Evolutionary conservation across 83 land plant species (phyloP).

Genomic region (Diphasiastrum complanatum): DNA sequence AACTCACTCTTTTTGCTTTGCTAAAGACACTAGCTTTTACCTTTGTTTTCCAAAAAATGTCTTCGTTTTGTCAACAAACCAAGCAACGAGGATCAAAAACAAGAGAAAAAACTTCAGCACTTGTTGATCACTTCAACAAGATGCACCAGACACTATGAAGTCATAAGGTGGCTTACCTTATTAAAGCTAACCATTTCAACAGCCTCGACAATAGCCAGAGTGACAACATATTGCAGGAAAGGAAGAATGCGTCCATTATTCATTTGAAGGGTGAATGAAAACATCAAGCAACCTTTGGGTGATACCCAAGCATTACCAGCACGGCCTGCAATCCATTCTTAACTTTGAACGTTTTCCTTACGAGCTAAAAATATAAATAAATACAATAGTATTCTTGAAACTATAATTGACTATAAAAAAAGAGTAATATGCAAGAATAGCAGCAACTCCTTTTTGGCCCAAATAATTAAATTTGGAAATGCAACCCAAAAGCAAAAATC

Average conservation of each 20-base stretch:
- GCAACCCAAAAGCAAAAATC: neutral
- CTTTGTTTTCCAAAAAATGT: neutral
- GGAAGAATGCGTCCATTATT: conserved; percentile 77
- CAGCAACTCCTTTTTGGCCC: neutral
- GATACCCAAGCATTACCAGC: conserved; percentile 86
- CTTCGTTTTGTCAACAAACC: too few species aligned
- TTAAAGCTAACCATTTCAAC: conserved; percentile 45
- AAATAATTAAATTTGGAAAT: conserved; percentile 7
- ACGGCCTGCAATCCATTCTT: conserved; percentile 46
- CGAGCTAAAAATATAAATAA: neutral
- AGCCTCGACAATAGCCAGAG: conserved; percentile 77
- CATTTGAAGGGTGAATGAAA: conserved; percentile 83
- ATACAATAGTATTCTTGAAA: neutral
- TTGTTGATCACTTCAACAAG: too few species aligned
- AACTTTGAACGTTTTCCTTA: neutral
- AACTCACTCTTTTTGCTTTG: too few species aligned
- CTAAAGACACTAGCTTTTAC: too few species aligned
- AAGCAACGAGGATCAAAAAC: neutral
- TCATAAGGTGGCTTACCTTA: conserved; percentile 41
- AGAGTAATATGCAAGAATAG: neutral
- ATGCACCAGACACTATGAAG: too few species aligned
- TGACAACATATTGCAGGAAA: conserved; percentile 83
- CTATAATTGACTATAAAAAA: neutral
- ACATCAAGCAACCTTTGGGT: conserved; percentile 82
- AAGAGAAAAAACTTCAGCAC: neutral